phyloP scores from a whole-genome alignment of 805 yeast species.

The Wickerhamiella sergipiensis region DNA sequence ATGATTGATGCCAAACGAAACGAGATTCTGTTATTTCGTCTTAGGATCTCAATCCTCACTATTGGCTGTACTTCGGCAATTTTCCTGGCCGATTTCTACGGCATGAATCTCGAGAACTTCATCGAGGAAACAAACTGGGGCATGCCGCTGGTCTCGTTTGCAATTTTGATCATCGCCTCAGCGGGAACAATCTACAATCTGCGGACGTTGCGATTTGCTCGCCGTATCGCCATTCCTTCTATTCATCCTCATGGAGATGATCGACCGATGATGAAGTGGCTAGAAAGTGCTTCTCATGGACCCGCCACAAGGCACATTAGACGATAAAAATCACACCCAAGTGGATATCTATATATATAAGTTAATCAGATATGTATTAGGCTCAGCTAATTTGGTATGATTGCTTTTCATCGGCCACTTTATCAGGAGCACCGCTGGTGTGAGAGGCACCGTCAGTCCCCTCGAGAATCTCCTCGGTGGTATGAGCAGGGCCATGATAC shows the following conservation, averaged over 20 bases:
- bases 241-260: constrained; percentile 1
- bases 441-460: background rate
- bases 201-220: constrained; percentile 44
- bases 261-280: background rate
- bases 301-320: background rate
- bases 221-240: constrained; percentile 52
- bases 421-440: background rate
- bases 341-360: too few species aligned
- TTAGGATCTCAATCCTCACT: constrained; percentile 72
- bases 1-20: constrained; percentile 86
- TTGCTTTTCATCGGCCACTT: background rate
- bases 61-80: constrained; percentile 79
- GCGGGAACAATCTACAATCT: constrained; percentile 42
- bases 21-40: constrained; percentile 73
- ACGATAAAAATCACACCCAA: background rate
- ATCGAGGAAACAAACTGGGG: constrained; percentile 73
- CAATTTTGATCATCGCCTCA: constrained; percentile 31
- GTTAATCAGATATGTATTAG: too few species aligned
- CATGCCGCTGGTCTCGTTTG: constrained; percentile 35
- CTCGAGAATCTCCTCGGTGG: constrained; percentile 24
- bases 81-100: constrained; percentile 74
- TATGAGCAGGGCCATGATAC: constrained; percentile 49
- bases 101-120: constrained; percentile 89
- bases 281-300: background rate
- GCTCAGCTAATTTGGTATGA: background rate